phyloP scores from a whole-genome alignment of 331 rosid genomes.

The Erythrophleum ivorense region DNA sequence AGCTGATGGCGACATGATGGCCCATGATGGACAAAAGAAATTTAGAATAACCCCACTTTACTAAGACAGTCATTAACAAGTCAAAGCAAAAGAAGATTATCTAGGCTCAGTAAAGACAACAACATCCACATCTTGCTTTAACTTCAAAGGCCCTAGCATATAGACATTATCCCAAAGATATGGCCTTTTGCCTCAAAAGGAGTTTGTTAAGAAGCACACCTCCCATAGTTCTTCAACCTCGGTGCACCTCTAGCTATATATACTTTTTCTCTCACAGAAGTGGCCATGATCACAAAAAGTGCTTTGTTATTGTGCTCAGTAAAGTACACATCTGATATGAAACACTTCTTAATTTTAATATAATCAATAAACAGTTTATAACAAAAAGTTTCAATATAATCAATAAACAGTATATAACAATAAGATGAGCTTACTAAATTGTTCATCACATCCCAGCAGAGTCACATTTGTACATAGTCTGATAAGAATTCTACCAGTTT shows the following conservation, averaged over 20 bases:
- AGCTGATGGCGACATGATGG: conserved; percentile 27
- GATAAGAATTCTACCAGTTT: conserved; percentile 35
- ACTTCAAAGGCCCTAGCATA: conserved; percentile 43
- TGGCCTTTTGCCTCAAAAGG: conserved; percentile 35
- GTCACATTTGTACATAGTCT: conserved; percentile 27
- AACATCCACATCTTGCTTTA: conserved; percentile 43
- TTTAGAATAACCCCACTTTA: conserved; percentile 47
- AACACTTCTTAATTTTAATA: conserved; percentile 24
- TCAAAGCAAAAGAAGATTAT: conserved; percentile 37
- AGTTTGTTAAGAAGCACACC: conserved; percentile 21
- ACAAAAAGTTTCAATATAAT: conserved; percentile 21
- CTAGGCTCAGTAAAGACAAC: conserved; percentile 32
- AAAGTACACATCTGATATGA: conserved; percentile 24
- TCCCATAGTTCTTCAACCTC: background rate
- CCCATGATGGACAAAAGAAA: conserved; percentile 38
- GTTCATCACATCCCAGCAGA: conserved; percentile 28
- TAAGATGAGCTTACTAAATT: conserved; percentile 1
- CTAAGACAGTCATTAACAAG: conserved; percentile 33
- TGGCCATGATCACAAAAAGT: conserved; percentile 9
- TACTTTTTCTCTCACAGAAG: conserved; percentile 32
- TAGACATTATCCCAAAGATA: conserved; percentile 35
- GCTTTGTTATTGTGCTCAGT: conserved; percentile 7
- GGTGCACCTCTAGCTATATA: conserved; percentile 31
- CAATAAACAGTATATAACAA: conserved; percentile 31
- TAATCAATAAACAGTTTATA: conserved; percentile 31